Percentiles rank a stretch among this genome's conserved stretches.
These are phyloP conservation scores for Candida sonorensis DNA, from an alignment of 805 yeast genomes.

Conservation along the genomic window DNA sequence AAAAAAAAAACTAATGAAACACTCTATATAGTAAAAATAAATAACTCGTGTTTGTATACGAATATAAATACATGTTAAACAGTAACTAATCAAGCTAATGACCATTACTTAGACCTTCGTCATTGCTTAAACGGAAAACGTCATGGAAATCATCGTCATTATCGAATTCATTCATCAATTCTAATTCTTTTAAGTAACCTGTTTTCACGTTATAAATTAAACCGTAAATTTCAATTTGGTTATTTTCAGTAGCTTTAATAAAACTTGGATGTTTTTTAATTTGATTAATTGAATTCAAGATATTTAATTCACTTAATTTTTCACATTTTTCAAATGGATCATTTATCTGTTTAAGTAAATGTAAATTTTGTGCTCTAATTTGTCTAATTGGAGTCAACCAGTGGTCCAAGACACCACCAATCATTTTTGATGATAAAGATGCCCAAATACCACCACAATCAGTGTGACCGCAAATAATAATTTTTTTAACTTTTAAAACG, in stretches of 20 bases:
- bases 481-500: slow-evolving; percentile 70
- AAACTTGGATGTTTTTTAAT: slow-evolving; percentile 63
- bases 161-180: slow-evolving; percentile 19
- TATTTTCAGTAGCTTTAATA: slow-evolving; percentile 51
- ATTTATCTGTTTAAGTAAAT: slow-evolving; percentile 39
- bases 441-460: slow-evolving; percentile 94
- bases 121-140: slow-evolving; percentile 21
- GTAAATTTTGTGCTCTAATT: slow-evolving; percentile 53
- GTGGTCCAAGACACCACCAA: slow-evolving; percentile 64
- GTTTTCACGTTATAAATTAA: slow-evolving; percentile 76
- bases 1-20: no score
- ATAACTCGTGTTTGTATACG: no score
- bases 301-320: slow-evolving; percentile 69
- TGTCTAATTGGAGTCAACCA: slow-evolving; percentile 69
- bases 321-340: slow-evolving; percentile 51
- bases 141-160: slow-evolving; percentile 16
- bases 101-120: slow-evolving; percentile 1
- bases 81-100: no score
- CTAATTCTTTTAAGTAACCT: slow-evolving; percentile 47
- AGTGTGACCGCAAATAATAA: slow-evolving; percentile 88
- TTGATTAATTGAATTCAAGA: slow-evolving; percentile 62
- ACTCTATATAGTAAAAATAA: no score
- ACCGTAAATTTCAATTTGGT: slow-evolving; percentile 74
- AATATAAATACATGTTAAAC: no score
- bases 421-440: slow-evolving; percentile 53